Evolutionary conservation across 2,329 filamentous ascomycete species (phyloP).

Genomic region (Aureobasidium mangrovei): DNA sequence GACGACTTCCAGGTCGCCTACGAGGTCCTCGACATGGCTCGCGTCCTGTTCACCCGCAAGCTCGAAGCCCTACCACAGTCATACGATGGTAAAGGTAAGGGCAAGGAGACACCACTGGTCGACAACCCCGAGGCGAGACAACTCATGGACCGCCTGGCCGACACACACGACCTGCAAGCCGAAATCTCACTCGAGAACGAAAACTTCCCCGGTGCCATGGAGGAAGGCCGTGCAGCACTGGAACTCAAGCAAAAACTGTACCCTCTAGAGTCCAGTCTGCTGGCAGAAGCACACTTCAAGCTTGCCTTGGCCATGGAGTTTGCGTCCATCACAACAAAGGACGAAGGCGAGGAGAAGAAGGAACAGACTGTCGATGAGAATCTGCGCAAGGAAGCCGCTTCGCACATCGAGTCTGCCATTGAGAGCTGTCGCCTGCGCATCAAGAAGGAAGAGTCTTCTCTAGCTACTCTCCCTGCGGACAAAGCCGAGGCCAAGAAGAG

Average conservation of each 20-base stretch:
- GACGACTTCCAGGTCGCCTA: constrained; percentile 57
- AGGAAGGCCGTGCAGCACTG: constrained; percentile 70
- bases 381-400: constrained; percentile 61
- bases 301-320: constrained; percentile 93
- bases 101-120: constrained; percentile 26
- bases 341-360: constrained; percentile 35
- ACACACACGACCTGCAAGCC: constrained; percentile 86
- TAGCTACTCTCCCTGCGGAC: constrained; percentile 47
- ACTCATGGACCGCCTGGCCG: constrained; percentile 77
- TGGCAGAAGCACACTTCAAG: constrained; percentile 95
- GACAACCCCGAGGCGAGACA: constrained; percentile 40
- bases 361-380: constrained; percentile 52
- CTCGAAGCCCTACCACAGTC: constrained; percentile 40
- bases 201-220: constrained; percentile 78
- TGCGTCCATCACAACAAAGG: constrained; percentile 60
- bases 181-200: constrained; percentile 98
- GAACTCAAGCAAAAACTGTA: constrained; percentile 71
- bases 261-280: constrained; percentile 68
- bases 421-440: constrained; percentile 63
- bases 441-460: constrained; percentile 57
- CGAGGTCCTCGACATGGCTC: constrained; percentile 55
- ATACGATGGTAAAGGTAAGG: constrained; percentile 37
- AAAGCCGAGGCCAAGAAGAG: constrained; percentile 56
- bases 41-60: constrained; percentile 50
- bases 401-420: constrained; percentile 66